phyloP scores from a whole-genome alignment of 345 rosid species.

The Reutealis trisperma region DNA sequence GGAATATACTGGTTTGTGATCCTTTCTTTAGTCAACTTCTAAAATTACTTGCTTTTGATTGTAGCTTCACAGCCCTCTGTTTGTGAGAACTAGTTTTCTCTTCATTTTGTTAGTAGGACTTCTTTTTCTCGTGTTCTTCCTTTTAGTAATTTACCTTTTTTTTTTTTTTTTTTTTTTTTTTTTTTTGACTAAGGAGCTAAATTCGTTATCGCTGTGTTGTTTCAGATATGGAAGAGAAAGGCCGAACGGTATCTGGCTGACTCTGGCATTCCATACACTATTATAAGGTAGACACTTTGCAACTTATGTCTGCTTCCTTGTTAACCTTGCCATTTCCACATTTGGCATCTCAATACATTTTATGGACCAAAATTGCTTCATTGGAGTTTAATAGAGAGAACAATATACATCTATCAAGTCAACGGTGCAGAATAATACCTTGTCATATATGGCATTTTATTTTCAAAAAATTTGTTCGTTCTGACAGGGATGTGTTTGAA shows the following conservation, averaged over 20 bases:
- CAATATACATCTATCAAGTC: background rate
- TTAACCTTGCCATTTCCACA: background rate
- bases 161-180: background rate
- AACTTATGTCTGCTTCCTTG: background rate
- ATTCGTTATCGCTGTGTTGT: background rate
- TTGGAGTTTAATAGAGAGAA: background rate
- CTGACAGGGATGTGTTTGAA: background rate
- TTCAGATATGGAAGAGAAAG: slow-evolving; percentile 95
- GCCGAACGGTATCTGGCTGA: slow-evolving; percentile 99
- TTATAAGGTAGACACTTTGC: slow-evolving; percentile 60
- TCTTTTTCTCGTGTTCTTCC: slow-evolving; percentile 4
- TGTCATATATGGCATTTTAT: background rate
- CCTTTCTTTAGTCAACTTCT: background rate
- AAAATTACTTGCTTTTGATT: background rate
- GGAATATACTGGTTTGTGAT: slow-evolving; percentile 80
- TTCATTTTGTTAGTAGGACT: background rate
- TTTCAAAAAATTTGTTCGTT: background rate
- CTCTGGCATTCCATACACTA: slow-evolving; percentile 88
- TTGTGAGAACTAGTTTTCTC: slow-evolving; percentile 1
- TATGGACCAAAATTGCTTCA: background rate
- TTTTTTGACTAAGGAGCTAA: background rate
- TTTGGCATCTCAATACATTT: background rate
- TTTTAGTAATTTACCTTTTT: background rate
- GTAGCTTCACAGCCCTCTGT: background rate
- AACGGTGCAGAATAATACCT: background rate